Percentiles rank a stretch among this genome's conserved stretches.
Conservation (phyloP, 306 rosid genomes). For the Fragaria iinumae region DNA sequence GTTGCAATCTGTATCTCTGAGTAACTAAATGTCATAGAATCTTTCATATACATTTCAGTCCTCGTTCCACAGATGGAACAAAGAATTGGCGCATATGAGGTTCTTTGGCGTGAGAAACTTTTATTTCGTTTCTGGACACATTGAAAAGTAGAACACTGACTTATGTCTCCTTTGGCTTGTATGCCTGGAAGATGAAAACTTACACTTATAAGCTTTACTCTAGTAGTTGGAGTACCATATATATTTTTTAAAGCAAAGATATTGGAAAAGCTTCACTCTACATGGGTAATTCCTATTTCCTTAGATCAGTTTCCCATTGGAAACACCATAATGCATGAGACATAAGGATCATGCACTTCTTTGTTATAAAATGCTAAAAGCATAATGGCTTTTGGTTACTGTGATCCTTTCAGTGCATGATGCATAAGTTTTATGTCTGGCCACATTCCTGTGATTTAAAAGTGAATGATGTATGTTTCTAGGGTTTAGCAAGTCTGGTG, state of each 20-base stretch:
- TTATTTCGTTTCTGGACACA: slow-evolving; percentile 34
- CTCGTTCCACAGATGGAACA: slow-evolving; percentile 67
- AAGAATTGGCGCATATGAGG: slow-evolving; percentile 62
- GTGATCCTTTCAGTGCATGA: background rate
- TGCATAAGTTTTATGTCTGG: background rate
- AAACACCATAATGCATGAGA: background rate
- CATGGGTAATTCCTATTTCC: background rate
- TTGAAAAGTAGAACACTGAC: slow-evolving; percentile 29
- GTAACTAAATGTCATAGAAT: slow-evolving; percentile 55
- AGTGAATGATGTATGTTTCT: background rate
- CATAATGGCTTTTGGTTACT: background rate
- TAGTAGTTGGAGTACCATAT: background rate
- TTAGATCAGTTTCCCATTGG: background rate
- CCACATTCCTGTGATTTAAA: background rate
- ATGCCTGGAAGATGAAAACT: slow-evolving; percentile 33
- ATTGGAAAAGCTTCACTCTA: background rate
- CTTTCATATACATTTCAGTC: slow-evolving; percentile 55
- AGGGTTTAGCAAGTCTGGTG: background rate
- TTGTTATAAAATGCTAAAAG: slow-evolving; percentile 3
- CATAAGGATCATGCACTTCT: background rate
- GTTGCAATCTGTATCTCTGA: slow-evolving; percentile 64
- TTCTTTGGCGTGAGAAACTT: slow-evolving; percentile 27
- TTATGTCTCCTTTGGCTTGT: slow-evolving; percentile 29
- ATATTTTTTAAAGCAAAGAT: background rate
- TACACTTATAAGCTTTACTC: background rate